These are phyloP conservation scores for Colletotrichum viniferum DNA, from an alignment of 2,329 filamentous ascomycete species.

Conservation along the genomic window DNA sequence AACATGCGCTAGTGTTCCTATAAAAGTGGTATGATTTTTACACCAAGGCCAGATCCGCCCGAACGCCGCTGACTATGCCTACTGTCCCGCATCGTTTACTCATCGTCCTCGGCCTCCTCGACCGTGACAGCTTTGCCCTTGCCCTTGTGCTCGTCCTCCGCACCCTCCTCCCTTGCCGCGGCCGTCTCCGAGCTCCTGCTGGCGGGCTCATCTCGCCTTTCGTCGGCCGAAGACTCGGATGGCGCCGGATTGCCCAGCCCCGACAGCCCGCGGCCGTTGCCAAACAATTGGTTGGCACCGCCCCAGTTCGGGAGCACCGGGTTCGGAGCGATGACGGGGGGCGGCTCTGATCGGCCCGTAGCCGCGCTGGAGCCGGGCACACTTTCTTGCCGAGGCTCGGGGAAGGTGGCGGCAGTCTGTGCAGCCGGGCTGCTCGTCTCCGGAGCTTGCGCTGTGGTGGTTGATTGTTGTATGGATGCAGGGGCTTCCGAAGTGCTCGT, in stretches of 20 bases:
- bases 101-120: slow-evolving; percentile 47
- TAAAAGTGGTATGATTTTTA: slow-evolving; percentile 20
- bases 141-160: slow-evolving; percentile 34
- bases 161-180: slow-evolving; percentile 5
- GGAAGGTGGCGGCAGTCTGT: not conserved
- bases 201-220: slow-evolving; percentile 14
- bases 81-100: slow-evolving; percentile 23
- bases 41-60: slow-evolving; percentile 1
- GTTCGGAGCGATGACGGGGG: slow-evolving; percentile 50
- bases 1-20: slow-evolving; percentile 14
- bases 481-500: not conserved
- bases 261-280: slow-evolving; percentile 27
- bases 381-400: not conserved
- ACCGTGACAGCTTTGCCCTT: slow-evolving; percentile 52
- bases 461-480: not conserved
- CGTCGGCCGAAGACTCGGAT: slow-evolving; percentile 3
- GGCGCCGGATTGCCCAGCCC: not conserved
- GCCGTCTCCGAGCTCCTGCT: not conserved
- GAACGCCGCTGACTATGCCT: slow-evolving; percentile 15
- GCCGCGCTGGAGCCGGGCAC: not conserved
- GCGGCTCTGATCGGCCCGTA: slow-evolving; percentile 23
- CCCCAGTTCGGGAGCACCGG: slow-evolving; percentile 57
- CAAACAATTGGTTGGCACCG: slow-evolving; percentile 53
- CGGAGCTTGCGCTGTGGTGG: not conserved
- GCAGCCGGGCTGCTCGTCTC: not conserved